Percentiles rank a stretch among this genome's conserved stretches.
Conservation (phyloP, 2,329 filamentous ascomycete species). For the Chaetomium globosum region DNA sequence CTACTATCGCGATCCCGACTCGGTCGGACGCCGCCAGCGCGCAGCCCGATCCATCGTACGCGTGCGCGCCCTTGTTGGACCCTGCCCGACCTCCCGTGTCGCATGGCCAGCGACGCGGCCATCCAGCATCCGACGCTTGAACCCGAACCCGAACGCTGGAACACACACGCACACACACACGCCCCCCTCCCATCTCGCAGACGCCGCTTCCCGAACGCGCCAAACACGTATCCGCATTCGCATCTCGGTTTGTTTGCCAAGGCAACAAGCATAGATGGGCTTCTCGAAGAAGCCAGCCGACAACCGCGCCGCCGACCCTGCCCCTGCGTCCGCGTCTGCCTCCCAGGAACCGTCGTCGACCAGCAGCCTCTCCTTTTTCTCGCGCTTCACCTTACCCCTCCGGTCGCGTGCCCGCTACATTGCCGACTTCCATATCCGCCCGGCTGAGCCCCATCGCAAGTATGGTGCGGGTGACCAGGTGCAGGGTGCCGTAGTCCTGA, state of each 20-base stretch:
- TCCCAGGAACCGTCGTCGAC: slow-evolving; percentile 18
- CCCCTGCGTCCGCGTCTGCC: slow-evolving; percentile 34
- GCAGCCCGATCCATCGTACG: slow-evolving; percentile 8
- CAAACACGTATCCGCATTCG: slow-evolving; percentile 1
- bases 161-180: neutral
- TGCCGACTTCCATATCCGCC: slow-evolving; percentile 75
- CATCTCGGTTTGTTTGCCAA: slow-evolving; percentile 17
- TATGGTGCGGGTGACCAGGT: slow-evolving; percentile 76
- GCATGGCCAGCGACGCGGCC: slow-evolving; percentile 27
- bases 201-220: slow-evolving; percentile 19
- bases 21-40: slow-evolving; percentile 25
- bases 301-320: slow-evolving; percentile 44
- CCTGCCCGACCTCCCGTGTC: neutral
- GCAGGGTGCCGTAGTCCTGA: slow-evolving; percentile 71
- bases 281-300: slow-evolving; percentile 39
- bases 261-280: slow-evolving; percentile 50
- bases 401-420: slow-evolving; percentile 63
- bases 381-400: slow-evolving; percentile 56
- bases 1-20: slow-evolving; percentile 22
- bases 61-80: slow-evolving; percentile 4
- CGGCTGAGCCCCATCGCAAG: slow-evolving; percentile 75
- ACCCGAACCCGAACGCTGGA: neutral
- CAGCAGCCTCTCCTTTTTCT: slow-evolving; percentile 51
- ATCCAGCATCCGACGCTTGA: slow-evolving; percentile 10
- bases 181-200: neutral